Base-by-base conservation (phyloP, 768 basidiomycete genomes). In the Suillus weaverae region DNA sequence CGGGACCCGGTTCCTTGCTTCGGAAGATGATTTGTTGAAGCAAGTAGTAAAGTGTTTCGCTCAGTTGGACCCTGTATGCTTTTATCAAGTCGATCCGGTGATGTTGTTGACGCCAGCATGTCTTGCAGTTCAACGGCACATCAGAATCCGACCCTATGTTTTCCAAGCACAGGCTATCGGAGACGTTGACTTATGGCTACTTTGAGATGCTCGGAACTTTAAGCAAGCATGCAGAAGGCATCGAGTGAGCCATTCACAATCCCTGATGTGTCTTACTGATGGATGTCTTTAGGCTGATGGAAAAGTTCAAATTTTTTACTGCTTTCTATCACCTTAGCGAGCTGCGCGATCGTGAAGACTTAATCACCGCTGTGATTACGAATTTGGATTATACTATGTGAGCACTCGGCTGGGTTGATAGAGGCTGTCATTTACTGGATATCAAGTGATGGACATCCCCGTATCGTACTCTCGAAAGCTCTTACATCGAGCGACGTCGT, bases 251-350 rank as follows among this genome's bases (percentile, higher is more conserved):
- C 26, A 14, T 60, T 51, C 36, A 33, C 41, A 30, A 55, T 13
- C 32, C 30, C 5, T 62, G 18, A 11, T 62, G 26, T 26, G 22
- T 26, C 13, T 54, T 38, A 35, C 33, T 60, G 20, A 50, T 22
- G 13, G 18, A 48, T 35, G 14, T 18, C 22, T 30, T 16, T 65
- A 97, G 96, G 51, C 78, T 99, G 16, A 78, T 99, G 75, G 95
- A 97, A 76, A 92, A 92, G 70, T 91, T 91, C 77, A 92, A 91
- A 71, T 85, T 98, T 33, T 99, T 98, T 76, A 99, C 95, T 0
- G 90, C 93, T 0, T 96, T 99, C 75, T 99, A 99, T 73, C 96
- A 95, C 73, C 78, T 99, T 51, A 94, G 91, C 71, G 97, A 99
- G 72, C 83, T 98, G 41, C 84, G 90, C 32, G 91, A 90, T 75